Evolutionary conservation across 345 rosid species (phyloP), one percentile per base, ranked within the genome.

Genomic region (Eutrema heterophyllum): DNA sequence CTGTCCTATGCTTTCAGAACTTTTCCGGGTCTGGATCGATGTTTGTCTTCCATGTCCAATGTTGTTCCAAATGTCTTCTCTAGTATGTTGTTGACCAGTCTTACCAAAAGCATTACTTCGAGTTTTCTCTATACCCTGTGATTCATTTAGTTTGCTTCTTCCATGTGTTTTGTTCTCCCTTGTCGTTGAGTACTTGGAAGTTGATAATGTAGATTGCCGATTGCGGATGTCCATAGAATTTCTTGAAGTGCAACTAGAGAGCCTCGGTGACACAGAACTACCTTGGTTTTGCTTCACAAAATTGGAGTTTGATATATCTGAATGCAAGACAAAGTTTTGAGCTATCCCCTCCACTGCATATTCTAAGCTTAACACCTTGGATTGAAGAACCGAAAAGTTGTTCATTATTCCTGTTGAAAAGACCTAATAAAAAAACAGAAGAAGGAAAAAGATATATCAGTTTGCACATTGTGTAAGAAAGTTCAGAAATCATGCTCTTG

Each of bases 311-410:
- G 72, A 77, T 32, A 73, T 72, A 77, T 84, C 81, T 44, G 89
- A 57, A 80, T 81, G 78, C 38, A 73, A 78, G 75, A 79, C 60
- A 59, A 82, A 60, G 52, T 73, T 84, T 62, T 70, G 84, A 53
- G 80, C 75, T 46, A 89, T 86, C 67, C 81, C 71, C 68, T 84
- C 93, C 51, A 88, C 84, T 66, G 83, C 89, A 81, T 85, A 83
- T 76, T 91, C 98, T 77, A 93, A 80, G 82, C 83, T 83, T 44
- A 80, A 77, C 30, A 93, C 89, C 79, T 89, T 93, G n/a, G 92
- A 86, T 75, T 87, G 87, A 74, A 93, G 75, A 75, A 74, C 68
- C 6, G 89, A 86, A 78, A 91, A 81, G 67, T 78, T 86, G 70
- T 85, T 90, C 83, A 81, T 84, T 16, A 86, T 66, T 64, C 94